A percentile compares a stretch with the other conserved stretches of the same genome.
These are phyloP conservation scores for Thielaviopsis ethacetica DNA, from an alignment of 2,329 filamentous ascomycete species.

Conservation along the genomic window DNA sequence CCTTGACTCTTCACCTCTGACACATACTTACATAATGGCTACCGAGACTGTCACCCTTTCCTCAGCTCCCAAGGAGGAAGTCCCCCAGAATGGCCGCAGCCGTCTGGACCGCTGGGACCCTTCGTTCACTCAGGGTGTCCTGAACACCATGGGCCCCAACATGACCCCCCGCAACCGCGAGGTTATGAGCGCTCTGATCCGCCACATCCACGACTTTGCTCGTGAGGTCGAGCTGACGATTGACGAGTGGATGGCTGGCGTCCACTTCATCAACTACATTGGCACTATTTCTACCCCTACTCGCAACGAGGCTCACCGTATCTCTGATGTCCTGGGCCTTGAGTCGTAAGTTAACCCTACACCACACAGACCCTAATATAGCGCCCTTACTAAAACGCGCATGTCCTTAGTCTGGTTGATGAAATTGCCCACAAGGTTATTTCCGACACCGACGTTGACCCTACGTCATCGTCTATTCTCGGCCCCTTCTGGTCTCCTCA, in stretches of 20 bases:
- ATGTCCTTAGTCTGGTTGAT: constrained; percentile 36
- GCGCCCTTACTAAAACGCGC: neutral
- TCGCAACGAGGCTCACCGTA: constrained; percentile 57
- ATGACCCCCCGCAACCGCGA: constrained; percentile 46
- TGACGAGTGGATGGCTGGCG: constrained; percentile 62
- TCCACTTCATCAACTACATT: constrained; percentile 59
- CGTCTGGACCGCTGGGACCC: constrained; percentile 33
- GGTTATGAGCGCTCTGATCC: constrained; percentile 47
- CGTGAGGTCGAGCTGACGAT: constrained; percentile 61
- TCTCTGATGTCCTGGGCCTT: constrained; percentile 58
- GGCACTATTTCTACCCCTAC: constrained; percentile 52
- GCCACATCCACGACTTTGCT: constrained; percentile 62
- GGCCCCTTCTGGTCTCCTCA: constrained; percentile 66
- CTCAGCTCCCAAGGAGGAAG: neutral
- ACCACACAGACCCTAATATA: neutral
- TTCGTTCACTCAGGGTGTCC: constrained; percentile 57
- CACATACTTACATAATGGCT: constrained; percentile 1
- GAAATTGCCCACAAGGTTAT: constrained; percentile 50
- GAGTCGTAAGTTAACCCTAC: constrained; percentile 38
- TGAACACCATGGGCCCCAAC: constrained; percentile 57
- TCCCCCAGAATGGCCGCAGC: neutral
- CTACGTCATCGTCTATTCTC: constrained; percentile 61
- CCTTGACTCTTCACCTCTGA: neutral
- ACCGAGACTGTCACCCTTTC: constrained; percentile 3
- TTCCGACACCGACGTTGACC: constrained; percentile 42